Conservation (phyloP, 306 rosid species). For the Argentina anserina region DNA sequence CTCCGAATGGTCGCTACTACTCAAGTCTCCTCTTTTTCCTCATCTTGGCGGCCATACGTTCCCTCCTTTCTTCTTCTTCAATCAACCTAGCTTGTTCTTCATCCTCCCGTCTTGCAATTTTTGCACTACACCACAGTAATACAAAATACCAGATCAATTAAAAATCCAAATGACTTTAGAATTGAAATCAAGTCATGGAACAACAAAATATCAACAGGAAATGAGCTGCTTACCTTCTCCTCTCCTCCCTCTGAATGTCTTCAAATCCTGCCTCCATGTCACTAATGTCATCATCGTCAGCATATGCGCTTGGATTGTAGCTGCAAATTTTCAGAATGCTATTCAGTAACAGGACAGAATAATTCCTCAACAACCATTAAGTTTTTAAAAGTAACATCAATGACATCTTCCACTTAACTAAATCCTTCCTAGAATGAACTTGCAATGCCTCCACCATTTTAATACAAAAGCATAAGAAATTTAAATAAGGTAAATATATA, state of each 20-base stretch:
- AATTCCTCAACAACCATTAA: not conserved
- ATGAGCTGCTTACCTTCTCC: constrained; percentile 48
- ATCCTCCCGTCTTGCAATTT: constrained; percentile 56
- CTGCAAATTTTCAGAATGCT: constrained; percentile 33
- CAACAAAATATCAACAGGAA: not conserved
- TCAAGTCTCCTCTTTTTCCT: constrained; percentile 17
- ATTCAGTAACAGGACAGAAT: not conserved
- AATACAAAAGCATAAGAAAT: no score
- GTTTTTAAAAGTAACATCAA: not conserved
- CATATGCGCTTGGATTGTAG: constrained; percentile 50
- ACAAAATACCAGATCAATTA: not conserved
- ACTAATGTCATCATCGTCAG: constrained; percentile 42
- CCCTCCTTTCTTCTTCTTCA: constrained; percentile 51
- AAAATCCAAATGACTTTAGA: no score
- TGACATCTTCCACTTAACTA: not conserved
- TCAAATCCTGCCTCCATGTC: constrained; percentile 85
- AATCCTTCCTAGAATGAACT: not conserved
- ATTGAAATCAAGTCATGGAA: not conserved
- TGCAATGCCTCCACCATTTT: not conserved
- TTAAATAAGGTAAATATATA: no score
- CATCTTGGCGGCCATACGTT: constrained; percentile 29
- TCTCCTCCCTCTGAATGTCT: constrained; percentile 73
- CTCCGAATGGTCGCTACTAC: constrained; percentile 14
- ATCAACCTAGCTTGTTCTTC: constrained; percentile 54
- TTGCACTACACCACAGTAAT: constrained; percentile 30